Evolutionary conservation across 192 early-diverging fungal genomes (phyloP).

Genomic region (Endogone sp.): DNA sequence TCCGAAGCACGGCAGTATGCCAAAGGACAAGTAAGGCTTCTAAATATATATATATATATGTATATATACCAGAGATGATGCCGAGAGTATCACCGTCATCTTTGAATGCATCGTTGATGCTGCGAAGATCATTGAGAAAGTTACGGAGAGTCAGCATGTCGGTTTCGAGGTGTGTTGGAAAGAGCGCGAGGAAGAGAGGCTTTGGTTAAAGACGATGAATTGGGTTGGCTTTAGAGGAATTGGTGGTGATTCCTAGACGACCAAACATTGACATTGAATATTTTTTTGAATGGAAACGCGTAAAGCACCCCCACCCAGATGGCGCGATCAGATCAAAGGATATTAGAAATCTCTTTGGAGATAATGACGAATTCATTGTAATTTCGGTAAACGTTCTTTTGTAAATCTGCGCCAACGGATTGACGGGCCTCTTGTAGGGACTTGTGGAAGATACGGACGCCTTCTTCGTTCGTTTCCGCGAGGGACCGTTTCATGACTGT

Average conservation of each 20-base stretch:
- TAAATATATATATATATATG: too few relatives aligned
- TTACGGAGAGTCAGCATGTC: conserved; percentile 70
- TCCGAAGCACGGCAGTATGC: too few relatives aligned
- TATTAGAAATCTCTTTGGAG: conserved; percentile 76
- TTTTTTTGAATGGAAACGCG: too few relatives aligned
- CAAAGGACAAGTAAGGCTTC: too few relatives aligned
- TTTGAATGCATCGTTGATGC: conserved; percentile 43
- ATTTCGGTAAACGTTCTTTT: conserved; percentile 81
- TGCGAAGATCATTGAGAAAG: conserved; percentile 62
- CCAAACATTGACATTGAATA: too few relatives aligned
- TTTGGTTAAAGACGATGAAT: background rate
- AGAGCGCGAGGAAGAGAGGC: conserved; percentile 8
- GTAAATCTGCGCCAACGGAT: conserved; percentile 63
- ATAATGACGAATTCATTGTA: conserved; percentile 84
- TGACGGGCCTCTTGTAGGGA: conserved; percentile 62
- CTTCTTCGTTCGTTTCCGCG: conserved; percentile 52
- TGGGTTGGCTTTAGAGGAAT: background rate
- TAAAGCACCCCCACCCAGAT: background rate
- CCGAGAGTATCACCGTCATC: conserved; percentile 1
- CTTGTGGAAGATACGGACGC: conserved; percentile 48
- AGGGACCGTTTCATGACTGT: conserved; percentile 52
- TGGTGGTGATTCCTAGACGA: too few relatives aligned
- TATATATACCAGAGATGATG: background rate
- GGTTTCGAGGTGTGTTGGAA: conserved; percentile 47
- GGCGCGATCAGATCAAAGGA: conserved; percentile 6